Evolutionary conservation across 108 stramenopile genomes (phyloP), one percentile per base, ranked within the genome.

Genomic region (Skeletonema grethae): DNA sequence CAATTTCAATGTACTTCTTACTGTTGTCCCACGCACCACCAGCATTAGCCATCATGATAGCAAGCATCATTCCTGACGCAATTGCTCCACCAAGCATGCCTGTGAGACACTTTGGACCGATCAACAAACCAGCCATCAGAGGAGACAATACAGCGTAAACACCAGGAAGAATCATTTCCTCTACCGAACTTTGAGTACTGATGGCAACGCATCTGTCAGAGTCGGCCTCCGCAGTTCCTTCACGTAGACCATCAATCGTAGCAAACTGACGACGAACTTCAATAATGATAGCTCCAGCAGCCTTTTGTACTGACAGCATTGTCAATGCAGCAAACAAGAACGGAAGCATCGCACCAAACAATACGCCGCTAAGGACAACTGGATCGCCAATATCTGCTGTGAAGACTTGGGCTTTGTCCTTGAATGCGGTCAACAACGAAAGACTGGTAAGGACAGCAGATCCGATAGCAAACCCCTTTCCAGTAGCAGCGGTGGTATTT

Each of bases 21-120:
- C 96, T 84, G 87, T 98, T 98, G 74, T 98, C 97, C 97, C 97
- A 98, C 22, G 97, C 97, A 48, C 97, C 97, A 13, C 97, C 97
- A n/a, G 95, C 95, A 82, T 96, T 97, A 64, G 93, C 82, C 92
- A 97, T 89, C 84, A 96, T 93, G n/a, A 95, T 71, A 31, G 96
- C 96, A 64, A 98, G 75, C 96, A 97, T 95, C 88, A 97, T 93
- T 31, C 96, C 96, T 18, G 89, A 86, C 16, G 82, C 82, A 70
- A 94, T 91, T 41, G 90, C 48, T 35, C 92, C 92, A 24, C 76
- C 90, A 20, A 96, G 80, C 41, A 94, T 55, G 32, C 92, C 95
- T 2, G 88, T 90, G 34, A 96, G 72, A 73, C 87, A 87, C 16
- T 75, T 63, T 9, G 89, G 87, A 31, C 92, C 92, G 75, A 93